Conservation (phyloP, 768 basidiomycete species). For the Boletus reticuloceps region DNA sequence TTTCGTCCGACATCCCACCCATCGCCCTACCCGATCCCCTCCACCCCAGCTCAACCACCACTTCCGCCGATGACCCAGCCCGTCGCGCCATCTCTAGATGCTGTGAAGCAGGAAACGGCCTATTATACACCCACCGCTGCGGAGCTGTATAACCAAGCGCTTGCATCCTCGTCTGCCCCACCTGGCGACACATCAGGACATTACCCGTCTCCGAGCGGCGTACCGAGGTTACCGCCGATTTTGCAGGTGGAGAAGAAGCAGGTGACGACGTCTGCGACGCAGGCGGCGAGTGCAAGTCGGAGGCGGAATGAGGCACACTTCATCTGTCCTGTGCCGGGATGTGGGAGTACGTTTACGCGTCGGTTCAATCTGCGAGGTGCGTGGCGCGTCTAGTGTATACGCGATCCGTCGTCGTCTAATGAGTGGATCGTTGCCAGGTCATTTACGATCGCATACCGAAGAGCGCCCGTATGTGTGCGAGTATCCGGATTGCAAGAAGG, state of each 20-base stretch:
- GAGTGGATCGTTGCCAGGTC: slow-evolving; percentile 48
- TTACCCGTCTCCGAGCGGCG: slow-evolving; percentile 29
- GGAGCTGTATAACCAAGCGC: slow-evolving; percentile 51
- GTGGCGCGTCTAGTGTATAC: slow-evolving; percentile 8
- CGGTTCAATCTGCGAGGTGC: slow-evolving; percentile 84
- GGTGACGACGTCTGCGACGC: slow-evolving; percentile 92
- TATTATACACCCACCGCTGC: slow-evolving; percentile 53
- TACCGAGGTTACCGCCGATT: slow-evolving; percentile 74
- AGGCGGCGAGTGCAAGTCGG: slow-evolving; percentile 85
- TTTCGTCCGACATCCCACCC: slow-evolving; percentile 39
- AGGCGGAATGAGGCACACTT: slow-evolving; percentile 91
- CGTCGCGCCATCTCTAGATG: slow-evolving; percentile 19
- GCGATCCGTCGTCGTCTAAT: slow-evolving; percentile 9
- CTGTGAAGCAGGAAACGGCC: slow-evolving; percentile 40
- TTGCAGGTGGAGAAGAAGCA: slow-evolving; percentile 91
- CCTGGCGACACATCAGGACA: slow-evolving; percentile 24
- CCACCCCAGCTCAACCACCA: slow-evolving; percentile 27
- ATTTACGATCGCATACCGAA: slow-evolving; percentile 92
- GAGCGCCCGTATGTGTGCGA: slow-evolving; percentile 93
- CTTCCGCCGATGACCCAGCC: slow-evolving; percentile 27
- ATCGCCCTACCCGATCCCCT: slow-evolving; percentile 38
- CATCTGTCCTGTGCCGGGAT: slow-evolving; percentile 90
- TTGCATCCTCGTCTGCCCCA: slow-evolving; percentile 29
- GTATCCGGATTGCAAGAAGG: slow-evolving; percentile 92
- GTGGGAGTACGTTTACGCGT: slow-evolving; percentile 96